Evolutionary conservation across 208 protist species (phyloP), one percentile per base, ranked within the genome.

Genomic region (Trichomonas tenax): DNA sequence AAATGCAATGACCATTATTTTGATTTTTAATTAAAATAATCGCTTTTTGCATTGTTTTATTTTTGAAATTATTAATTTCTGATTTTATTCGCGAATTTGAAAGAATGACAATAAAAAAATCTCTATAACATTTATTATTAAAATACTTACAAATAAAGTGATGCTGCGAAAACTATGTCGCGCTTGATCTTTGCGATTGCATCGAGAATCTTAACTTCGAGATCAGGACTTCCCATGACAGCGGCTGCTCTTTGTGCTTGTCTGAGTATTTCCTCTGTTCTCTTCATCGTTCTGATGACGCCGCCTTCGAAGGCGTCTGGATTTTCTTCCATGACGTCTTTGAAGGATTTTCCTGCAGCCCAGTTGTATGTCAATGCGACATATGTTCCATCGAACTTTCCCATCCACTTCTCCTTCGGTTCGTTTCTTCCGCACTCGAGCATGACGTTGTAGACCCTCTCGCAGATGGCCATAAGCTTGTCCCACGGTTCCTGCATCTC

Each of bases 101-200:
- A n/a, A n/a, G n/a, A n/a, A n/a, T n/a, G n/a, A n/a, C n/a, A n/a
- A n/a, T n/a, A n/a, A n/a, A n/a, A n/a, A n/a, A n/a, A n/a, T n/a
- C n/a, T n/a, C n/a, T n/a, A n/a, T n/a, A n/a, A n/a, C n/a, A n/a
- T n/a, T n/a, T n/a, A n/a, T n/a, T n/a, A n/a, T n/a, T n/a, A n/a
- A n/a, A 86, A 41, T 15, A 41, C 2, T 96, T 97, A 97, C n/a
- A 97, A 72, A 97, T 99, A 99, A 34, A 99, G 97, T 10, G 98
- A 99, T n/a, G 99, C 99, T 48, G 99, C 99, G 96, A 99, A 99
- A 34, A 99, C 98, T 97, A 99, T 99, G 97, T 99, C 99, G 46
- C 99, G 98, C 97, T 99, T 99, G 96, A 99, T 99, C 38, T 98
- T 97, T 63, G 98, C 97, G 82, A 99, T 99, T 46, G 96, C 90